Evolutionary conservation across 805 yeast genomes (phyloP), one percentile per base, ranked within the genome.

Genomic region (Groenewaldozyma salmanticensis): DNA sequence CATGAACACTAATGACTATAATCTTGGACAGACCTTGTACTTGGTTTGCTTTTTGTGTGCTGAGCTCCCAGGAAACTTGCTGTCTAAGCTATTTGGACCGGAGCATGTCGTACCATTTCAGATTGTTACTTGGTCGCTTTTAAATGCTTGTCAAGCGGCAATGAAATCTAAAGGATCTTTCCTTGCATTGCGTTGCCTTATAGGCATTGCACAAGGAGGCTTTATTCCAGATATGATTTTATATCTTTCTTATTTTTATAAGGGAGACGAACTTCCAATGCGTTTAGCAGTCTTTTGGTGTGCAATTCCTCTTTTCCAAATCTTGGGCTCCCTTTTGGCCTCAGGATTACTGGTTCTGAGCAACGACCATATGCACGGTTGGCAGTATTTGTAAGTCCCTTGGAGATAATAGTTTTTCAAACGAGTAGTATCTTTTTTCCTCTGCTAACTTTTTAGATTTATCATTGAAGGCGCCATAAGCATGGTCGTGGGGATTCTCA

Each of bases 211-310:
- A 21, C 77, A 78, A 55, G 82, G 83, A 43, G 81, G 82, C 0
- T 76, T 76, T 42, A 76, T 79, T 46, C 74, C 79, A 31, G 82
- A 77, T 46, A 57, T 72, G 27, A 66, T 72, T 42, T 54, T 77
- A 38, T 79, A 79, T 75, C 59, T 78, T 60, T 71, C 79, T 2
- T 79, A 77, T 55, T 79, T 77, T 57, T 79, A 72, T 57, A 77
- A 74, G 1, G 51, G 70, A 13, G 53, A 62, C 15, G 83, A 79
- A 53, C 59, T 78, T 15, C 68, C 81, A 0, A 56, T 74, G 22
- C 62, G 83, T 43, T 55, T 77, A 32, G 68, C 81, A 1, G 64
- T 65, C 47, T 78, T 78, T 55, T 77, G 77, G 68, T 64, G 71
- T 32, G 66, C 79, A 3, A 61, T 68, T 44, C 70, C 77, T 0